These are phyloP conservation scores for Candida patagonica DNA, from an alignment of 805 yeast genomes.

Conservation along the genomic window DNA sequence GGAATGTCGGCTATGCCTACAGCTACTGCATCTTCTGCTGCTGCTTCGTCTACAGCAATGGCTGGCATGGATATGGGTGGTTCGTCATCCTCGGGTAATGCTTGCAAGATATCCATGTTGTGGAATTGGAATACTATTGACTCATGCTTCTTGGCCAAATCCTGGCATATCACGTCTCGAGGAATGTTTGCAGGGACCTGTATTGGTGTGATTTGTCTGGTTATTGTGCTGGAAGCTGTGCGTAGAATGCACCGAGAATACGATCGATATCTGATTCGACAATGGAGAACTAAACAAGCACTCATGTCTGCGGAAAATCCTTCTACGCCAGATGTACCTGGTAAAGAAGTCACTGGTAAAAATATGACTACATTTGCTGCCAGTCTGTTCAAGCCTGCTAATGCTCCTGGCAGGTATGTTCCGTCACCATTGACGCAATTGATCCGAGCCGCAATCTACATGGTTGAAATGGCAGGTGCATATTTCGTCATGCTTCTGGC, in stretches of 20 bases:
- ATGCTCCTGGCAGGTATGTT: not conserved
- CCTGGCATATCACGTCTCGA: slow-evolving; percentile 52
- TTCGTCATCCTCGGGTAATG: slow-evolving; percentile 16
- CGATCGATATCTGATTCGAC: slow-evolving; percentile 23
- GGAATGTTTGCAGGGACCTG: slow-evolving; percentile 70
- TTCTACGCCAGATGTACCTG: slow-evolving; percentile 14
- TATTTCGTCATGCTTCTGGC: slow-evolving; percentile 62
- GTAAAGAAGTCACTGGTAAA: not conserved
- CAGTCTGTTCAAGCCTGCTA: not conserved
- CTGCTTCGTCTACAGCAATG: slow-evolving; percentile 8
- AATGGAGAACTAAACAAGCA: slow-evolving; percentile 10
- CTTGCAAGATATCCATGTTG: slow-evolving; percentile 40
- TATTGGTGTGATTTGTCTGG: slow-evolving; percentile 55
- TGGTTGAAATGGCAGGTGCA: slow-evolving; percentile 53
- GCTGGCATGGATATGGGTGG: slow-evolving; percentile 11
- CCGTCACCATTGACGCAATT: slow-evolving; percentile 45
- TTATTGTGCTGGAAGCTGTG: slow-evolving; percentile 47
- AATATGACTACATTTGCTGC: not conserved
- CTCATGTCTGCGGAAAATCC: not conserved
- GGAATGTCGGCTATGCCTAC: slow-evolving; percentile 7
- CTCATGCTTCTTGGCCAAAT: slow-evolving; percentile 50
- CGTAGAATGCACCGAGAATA: slow-evolving; percentile 45
- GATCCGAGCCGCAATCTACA: slow-evolving; percentile 40
- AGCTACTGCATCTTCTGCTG: slow-evolving; percentile 7
- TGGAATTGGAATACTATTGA: slow-evolving; percentile 71